A percentile compares a stretch with the other conserved stretches of the same genome.
Conservation (phyloP, 345 rosid genomes). For the Brassica incana region DNA sequence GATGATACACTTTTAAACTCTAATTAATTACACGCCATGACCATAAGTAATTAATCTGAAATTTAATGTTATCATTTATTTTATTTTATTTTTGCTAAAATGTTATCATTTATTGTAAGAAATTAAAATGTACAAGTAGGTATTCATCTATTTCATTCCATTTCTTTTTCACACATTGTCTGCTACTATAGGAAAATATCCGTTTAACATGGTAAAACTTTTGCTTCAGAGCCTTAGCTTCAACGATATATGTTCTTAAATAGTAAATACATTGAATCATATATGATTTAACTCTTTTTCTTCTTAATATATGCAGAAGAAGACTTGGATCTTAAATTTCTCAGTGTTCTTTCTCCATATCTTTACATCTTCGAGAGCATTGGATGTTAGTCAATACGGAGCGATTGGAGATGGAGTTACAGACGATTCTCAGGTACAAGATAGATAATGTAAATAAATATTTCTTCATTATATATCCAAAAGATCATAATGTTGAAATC, state of each 20-base stretch:
- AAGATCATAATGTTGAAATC: neutral
- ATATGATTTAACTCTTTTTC: slow-evolving; percentile 1
- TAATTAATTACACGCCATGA: slow-evolving; percentile 9
- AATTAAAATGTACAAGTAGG: neutral
- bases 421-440: slow-evolving; percentile 33
- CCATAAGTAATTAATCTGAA: neutral
- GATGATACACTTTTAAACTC: neutral
- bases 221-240: slow-evolving; percentile 9
- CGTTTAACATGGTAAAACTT: slow-evolving; percentile 26
- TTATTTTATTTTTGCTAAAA: neutral
- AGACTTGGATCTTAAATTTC: slow-evolving; percentile 23
- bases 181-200: slow-evolving; percentile 18
- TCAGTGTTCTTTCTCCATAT: slow-evolving; percentile 32
- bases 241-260: neutral
- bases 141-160: slow-evolving; percentile 6
- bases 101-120: neutral
- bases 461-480: neutral
- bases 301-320: slow-evolving; percentile 25
- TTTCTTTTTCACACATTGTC: neutral
- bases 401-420: slow-evolving; percentile 41
- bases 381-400: slow-evolving; percentile 42
- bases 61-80: neutral
- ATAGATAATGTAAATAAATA: neutral
- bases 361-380: slow-evolving; percentile 29
- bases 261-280: neutral